Conservation (phyloP, 1,139 yeast genomes). For the Geotrichum reessii region DNA sequence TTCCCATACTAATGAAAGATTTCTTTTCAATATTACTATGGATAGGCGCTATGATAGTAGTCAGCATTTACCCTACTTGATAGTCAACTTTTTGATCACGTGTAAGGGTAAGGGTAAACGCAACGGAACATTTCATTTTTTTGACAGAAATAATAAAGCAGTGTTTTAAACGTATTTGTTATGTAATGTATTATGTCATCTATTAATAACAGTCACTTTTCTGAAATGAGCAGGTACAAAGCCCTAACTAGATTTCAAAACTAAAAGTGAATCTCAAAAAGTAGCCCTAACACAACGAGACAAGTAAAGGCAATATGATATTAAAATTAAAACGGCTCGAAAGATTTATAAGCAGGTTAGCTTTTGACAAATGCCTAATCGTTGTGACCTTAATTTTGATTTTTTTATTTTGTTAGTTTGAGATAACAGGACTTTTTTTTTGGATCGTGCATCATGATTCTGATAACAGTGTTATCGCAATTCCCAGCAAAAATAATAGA, state of each 20-base stretch:
- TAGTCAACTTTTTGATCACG: background rate
- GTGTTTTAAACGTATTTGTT: background rate
- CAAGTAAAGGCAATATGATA: background rate
- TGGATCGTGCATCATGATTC: background rate
- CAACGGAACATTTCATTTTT: background rate
- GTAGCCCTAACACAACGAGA: background rate
- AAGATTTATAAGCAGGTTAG: too few species aligned
- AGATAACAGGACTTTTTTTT: background rate
- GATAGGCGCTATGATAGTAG: background rate
- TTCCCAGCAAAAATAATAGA: background rate
- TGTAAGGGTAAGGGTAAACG: too few species aligned
- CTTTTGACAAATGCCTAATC: background rate
- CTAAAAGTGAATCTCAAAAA: too few species aligned
- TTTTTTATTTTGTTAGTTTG: background rate
- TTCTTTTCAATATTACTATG: background rate
- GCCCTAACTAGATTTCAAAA: background rate
- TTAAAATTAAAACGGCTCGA: background rate
- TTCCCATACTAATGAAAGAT: background rate
- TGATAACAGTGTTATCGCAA: background rate
- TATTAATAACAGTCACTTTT: background rate
- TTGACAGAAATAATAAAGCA: background rate
- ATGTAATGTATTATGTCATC: background rate
- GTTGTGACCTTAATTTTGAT: background rate
- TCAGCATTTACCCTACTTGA: background rate
- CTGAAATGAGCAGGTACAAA: background rate